These are phyloP conservation scores for Kuraishia piskuri DNA, from an alignment of 805 yeast genomes.

Conservation along the genomic window DNA sequence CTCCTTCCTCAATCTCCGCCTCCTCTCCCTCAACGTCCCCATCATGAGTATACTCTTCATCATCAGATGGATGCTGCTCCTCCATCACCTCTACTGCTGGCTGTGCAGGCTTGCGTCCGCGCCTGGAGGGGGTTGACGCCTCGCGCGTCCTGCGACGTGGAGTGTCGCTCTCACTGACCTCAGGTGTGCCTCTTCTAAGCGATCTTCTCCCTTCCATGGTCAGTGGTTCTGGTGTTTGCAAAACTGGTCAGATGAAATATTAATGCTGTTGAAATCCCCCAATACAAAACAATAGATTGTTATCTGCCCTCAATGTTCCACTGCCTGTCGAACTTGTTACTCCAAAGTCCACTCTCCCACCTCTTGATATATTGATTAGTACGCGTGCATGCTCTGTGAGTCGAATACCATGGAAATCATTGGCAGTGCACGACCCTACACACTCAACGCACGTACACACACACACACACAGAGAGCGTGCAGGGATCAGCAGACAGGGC, in stretches of 20 bases:
- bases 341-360: not conserved
- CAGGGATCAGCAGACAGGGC: too few relatives aligned
- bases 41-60: constrained; percentile 2
- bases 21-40: not conserved
- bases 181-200: not conserved
- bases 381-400: not conserved
- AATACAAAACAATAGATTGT: too few relatives aligned
- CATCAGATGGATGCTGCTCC: not conserved
- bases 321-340: not conserved
- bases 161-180: not conserved
- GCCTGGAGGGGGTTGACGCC: not conserved
- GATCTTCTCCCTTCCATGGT: not conserved
- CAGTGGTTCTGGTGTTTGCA: not conserved
- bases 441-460: not conserved
- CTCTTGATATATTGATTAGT: not conserved
- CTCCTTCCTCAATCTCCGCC: constrained; percentile 2
- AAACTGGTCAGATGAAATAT: too few relatives aligned
- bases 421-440: too few relatives aligned
- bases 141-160: not conserved
- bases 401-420: too few relatives aligned
- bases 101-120: not conserved
- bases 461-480: too few relatives aligned
- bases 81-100: not conserved
- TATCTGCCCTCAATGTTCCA: too few relatives aligned
- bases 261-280: too few relatives aligned